Evolutionary conservation across 306 rosid species (phyloP).

Genomic region (Pterocarpus macrocarpus): DNA sequence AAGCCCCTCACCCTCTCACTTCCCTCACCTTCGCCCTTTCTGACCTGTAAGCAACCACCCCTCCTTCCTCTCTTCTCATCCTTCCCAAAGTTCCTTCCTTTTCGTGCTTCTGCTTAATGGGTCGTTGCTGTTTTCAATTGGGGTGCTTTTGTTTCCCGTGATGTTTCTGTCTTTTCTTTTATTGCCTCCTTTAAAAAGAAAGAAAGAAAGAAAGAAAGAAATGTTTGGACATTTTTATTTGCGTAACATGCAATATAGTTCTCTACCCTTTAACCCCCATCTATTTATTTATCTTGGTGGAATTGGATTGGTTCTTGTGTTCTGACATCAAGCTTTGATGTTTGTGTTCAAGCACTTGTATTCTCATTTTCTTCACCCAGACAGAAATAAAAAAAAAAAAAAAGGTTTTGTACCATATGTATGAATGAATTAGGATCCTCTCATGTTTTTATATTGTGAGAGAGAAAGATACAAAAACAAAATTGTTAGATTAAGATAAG

Average conservation of each 20-base stretch:
- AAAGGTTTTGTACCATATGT: too few species aligned
- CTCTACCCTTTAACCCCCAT: neutral
- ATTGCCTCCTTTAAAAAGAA: too few species aligned
- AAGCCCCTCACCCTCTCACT: constrained; percentile 96
- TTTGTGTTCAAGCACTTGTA: neutral
- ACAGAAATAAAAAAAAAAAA: too few species aligned
- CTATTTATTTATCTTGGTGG: too few species aligned
- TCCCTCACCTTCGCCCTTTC: constrained; percentile 84
- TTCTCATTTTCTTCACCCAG: neutral
- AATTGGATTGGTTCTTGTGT: neutral
- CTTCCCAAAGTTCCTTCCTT: neutral
- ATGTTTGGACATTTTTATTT: neutral
- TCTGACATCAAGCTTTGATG: neutral
- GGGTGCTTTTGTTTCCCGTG: neutral
- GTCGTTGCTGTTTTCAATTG: neutral
- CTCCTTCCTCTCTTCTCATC: neutral
- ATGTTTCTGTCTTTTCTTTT: too few species aligned
- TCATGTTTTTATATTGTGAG: neutral
- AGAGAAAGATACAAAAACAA: neutral
- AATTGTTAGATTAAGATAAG: neutral
- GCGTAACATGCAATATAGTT: neutral
- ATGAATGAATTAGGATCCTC: too few species aligned
- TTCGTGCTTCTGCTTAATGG: neutral
- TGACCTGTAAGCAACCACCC: constrained; percentile 62
- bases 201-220: too few species aligned